Evolutionary conservation across 2,329 filamentous ascomycete species (phyloP), one percentile per base, ranked within the genome.

Genomic region (Pseudogymnoascus sp.): DNA sequence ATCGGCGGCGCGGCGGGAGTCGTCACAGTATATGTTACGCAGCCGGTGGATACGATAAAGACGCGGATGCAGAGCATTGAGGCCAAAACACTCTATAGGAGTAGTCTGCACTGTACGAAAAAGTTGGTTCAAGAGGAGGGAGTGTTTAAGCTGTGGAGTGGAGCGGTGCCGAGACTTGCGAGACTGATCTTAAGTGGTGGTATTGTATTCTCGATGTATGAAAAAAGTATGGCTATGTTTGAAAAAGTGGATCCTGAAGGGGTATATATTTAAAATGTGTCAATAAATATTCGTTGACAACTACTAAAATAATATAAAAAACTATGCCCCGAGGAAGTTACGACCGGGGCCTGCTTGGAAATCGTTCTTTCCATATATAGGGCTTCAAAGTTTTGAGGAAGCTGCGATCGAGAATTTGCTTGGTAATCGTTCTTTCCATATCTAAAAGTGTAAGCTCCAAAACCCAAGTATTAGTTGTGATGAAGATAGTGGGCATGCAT

Each of bases 161-260:
- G 95, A 25, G 93, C 95, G 21, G 73, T 97, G 69, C 95, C 95
- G 1, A 82, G 95, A 62, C 77, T 99, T 71, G 93, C 86, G 23
- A 82, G 95, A 64, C 75, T 99, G 69, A 89, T 97, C 42, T 76
- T 97, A 76, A 97, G 92, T 72, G 95, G 95, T 63, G 95, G 95
- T 18, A 96, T 99, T 72, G 95, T 99, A 40, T 99, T 99, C 73
- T 96, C 95, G 21, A 96, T 97, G 87, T 95, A 97, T 75, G 93
- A 97, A 79, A 97, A 97, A 83, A 90, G 89, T 64, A 97, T 97
- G 81, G 93, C 97, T 61, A 70, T 92, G 64, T 86, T 99, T 79
- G 85, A 91, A 70, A 81, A 75, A 71, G 64, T 93, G 61, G 95
- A 99, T 74, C 95, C 95, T 0, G 84, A 96, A 71, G 86, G 87